phyloP scores from a whole-genome alignment of 2,329 filamentous ascomycete genomes.

The Hymenoscyphus albidus region DNA sequence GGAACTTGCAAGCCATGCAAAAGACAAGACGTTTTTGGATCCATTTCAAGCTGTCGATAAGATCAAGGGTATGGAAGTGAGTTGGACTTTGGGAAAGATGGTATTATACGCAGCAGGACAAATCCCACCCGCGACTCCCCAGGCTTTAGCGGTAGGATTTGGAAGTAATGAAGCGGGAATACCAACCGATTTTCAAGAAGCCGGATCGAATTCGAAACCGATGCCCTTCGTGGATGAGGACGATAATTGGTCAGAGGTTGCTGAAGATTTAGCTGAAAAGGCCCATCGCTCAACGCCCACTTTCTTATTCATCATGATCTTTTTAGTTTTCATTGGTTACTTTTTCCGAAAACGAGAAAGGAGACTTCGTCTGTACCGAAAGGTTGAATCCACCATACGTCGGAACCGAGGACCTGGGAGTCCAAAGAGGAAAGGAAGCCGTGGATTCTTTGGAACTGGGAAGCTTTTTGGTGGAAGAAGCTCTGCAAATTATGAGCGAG shows the following conservation, averaged over 20 bases:
- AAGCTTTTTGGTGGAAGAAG: conserved; percentile 62
- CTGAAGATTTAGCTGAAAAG: conserved; percentile 59
- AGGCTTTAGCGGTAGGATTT: conserved; percentile 79
- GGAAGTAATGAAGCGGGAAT: conserved; percentile 69
- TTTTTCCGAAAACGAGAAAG: conserved; percentile 78
- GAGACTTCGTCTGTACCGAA: conserved; percentile 57
- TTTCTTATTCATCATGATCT: conserved; percentile 71
- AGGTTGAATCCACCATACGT: conserved; percentile 44
- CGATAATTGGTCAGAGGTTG: conserved; percentile 51
- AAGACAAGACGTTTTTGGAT: conserved; percentile 72
- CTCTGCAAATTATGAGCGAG: conserved; percentile 68
- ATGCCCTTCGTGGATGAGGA: conserved; percentile 47
- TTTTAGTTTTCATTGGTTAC: conserved; percentile 66
- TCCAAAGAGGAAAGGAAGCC: conserved; percentile 41
- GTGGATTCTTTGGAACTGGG: conserved; percentile 48
- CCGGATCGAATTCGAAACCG: conserved; percentile 51
- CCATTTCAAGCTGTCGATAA: conserved; percentile 92
- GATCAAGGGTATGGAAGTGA: conserved; percentile 86
- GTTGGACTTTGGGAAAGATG: conserved; percentile 97
- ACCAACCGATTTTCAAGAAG: conserved; percentile 78
- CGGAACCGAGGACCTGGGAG: conserved; percentile 45
- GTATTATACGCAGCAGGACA: conserved; percentile 91
- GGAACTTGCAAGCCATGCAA: conserved; percentile 61
- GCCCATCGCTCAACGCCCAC: conserved; percentile 66
- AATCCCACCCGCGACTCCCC: conserved; percentile 60